Base-by-base conservation (phyloP, 352 stramenopile genomes). In the Phytopythium montanum region DNA sequence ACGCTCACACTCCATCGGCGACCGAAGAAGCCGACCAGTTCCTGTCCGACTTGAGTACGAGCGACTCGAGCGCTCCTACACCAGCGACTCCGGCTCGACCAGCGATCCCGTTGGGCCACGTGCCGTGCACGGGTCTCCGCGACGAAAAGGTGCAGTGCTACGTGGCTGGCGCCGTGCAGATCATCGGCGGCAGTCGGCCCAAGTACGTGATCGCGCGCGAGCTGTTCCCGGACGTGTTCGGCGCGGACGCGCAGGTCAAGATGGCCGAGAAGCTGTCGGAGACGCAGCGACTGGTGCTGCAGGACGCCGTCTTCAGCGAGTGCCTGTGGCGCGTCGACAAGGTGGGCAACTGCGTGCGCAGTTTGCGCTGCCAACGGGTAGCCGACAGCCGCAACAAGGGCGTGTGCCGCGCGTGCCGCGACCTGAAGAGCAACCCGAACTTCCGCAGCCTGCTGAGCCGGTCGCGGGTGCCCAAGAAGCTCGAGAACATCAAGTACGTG, bases 241-340 rank as follows among this genome's bases (percentile, higher is more conserved):
- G 48, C 2, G 74, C 76, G 21, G 72, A 80, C 21, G 68, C 72
- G 38, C 86, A 85, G 26, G 73, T 91, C 44, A 81, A 84, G 29
- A 92, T 94, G 19, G 59, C 75, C 7, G 69, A 88, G 45, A 80
- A 77, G 38, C 70, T 94, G 12, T 71, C 64, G 12, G 60, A 78
- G 0, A 60, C 73, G 16, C 73, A 94, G 62, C 71, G 76, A 7
- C 66, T 79, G 13, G 58, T 90, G 28, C 64, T 94, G 5, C 71
- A 88, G 33, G 82, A 92, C 54, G 82, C 82, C 1, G 76, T 92
- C 5, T 92, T 88, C 54, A 87, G 79, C 38, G 85, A 94, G 55
- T 92, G 82, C 42, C 59, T 91, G 9, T 94, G 85, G 85, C 80
- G 85, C 21, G 78, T 94, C 5, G 85, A 94, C 61, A 92, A 90